These are phyloP conservation scores for Alternaria atra DNA, from an alignment of 2,329 filamentous ascomycete genomes.

Conservation along the genomic window DNA sequence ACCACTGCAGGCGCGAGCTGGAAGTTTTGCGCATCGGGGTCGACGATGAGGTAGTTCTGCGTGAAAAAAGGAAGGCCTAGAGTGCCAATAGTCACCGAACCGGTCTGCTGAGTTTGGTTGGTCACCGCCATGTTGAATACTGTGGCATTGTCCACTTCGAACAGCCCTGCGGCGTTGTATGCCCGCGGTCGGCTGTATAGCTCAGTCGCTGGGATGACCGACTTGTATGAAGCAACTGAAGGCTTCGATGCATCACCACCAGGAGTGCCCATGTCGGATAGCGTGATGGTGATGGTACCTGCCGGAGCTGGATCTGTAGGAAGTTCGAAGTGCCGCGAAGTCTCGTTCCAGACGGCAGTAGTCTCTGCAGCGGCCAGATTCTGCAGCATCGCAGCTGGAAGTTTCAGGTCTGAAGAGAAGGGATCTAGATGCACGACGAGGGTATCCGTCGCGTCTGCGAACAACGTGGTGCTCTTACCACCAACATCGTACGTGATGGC, in stretches of 20 bases:
- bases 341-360: slow-evolving; percentile 27
- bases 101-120: slow-evolving; percentile 13
- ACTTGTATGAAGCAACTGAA: slow-evolving; percentile 26
- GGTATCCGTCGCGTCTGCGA: slow-evolving; percentile 18
- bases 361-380: slow-evolving; percentile 24
- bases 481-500: slow-evolving; percentile 29
- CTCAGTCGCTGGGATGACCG: slow-evolving; percentile 27
- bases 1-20: slow-evolving; percentile 26
- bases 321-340: slow-evolving; percentile 24
- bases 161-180: slow-evolving; percentile 22
- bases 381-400: slow-evolving; percentile 23
- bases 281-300: slow-evolving; percentile 27
- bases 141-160: slow-evolving; percentile 27
- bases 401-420: slow-evolving; percentile 21
- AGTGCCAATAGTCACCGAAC: slow-evolving; percentile 11
- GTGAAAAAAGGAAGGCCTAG: slow-evolving; percentile 30
- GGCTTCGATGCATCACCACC: slow-evolving; percentile 25
- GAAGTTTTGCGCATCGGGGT: slow-evolving; percentile 27
- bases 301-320: slow-evolving; percentile 21
- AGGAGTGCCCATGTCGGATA: slow-evolving; percentile 23
- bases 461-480: slow-evolving; percentile 23
- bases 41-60: slow-evolving; percentile 30
- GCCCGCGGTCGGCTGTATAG: slow-evolving; percentile 23
- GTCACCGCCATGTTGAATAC: slow-evolving; percentile 29
- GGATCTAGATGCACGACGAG: slow-evolving; percentile 25